phyloP scores from a whole-genome alignment of 306 rosid species.

The Cyamopsis tetragonoloba region DNA sequence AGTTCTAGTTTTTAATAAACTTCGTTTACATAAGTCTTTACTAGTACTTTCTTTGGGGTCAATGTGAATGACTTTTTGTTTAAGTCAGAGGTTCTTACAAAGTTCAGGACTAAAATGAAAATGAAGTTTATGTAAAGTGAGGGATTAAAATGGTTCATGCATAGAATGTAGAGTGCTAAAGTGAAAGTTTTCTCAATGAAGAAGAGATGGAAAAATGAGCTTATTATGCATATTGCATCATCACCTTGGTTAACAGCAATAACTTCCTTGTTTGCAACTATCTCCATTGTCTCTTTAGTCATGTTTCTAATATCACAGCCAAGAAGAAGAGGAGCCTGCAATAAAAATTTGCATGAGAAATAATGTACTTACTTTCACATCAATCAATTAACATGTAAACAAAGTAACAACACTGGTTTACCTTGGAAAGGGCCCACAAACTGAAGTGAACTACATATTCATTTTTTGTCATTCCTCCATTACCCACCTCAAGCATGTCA shows the following conservation, averaged over 20 bases:
- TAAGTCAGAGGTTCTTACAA: too few relatives aligned
- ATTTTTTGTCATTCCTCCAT: constrained; percentile 87
- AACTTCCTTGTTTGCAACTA: constrained; percentile 67
- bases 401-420: constrained; percentile 6
- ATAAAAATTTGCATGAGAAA: constrained; percentile 10
- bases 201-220: not conserved
- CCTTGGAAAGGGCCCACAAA: constrained; percentile 97
- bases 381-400: constrained; percentile 1
- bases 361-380: not conserved
- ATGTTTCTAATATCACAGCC: constrained; percentile 84
- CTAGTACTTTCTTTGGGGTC: too few relatives aligned
- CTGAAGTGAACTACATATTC: constrained; percentile 93
- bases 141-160: too few relatives aligned
- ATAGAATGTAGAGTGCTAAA: too few relatives aligned
- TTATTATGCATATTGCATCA: not conserved
- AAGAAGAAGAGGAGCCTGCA: constrained; percentile 98
- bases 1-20: too few relatives aligned
- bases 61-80: too few relatives aligned
- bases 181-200: too few relatives aligned
- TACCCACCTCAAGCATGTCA: constrained; percentile 97
- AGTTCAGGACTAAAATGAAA: too few relatives aligned
- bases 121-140: too few relatives aligned
- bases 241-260: constrained; percentile 87
- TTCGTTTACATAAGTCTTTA: too few relatives aligned
- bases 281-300: constrained; percentile 64